Conservation (phyloP, 768 basidiomycete genomes). For the Filobasidium wieringae region DNA sequence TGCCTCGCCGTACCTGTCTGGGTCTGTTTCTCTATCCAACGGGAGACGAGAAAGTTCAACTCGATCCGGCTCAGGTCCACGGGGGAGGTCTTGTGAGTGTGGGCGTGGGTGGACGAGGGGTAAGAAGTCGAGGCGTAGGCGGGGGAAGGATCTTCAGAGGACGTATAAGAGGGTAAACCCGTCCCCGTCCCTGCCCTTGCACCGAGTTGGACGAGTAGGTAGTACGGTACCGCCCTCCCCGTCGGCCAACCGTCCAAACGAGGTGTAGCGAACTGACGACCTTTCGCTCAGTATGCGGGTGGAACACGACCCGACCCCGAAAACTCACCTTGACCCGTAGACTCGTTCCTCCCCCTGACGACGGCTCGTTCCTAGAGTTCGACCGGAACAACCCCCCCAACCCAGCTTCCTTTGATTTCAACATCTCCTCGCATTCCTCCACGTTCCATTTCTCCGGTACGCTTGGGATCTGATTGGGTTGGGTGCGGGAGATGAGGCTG, state of each 20-base stretch:
- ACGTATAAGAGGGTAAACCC: too few relatives aligned
- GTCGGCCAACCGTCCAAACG: background rate
- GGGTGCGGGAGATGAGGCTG: background rate
- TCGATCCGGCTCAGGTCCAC: background rate
- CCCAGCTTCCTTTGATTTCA: background rate
- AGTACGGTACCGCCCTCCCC: background rate
- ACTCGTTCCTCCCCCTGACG: background rate
- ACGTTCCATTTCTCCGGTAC: background rate
- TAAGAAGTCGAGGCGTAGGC: background rate
- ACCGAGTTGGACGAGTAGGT: background rate
- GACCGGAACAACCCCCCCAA: background rate
- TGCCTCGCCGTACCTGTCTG: too few relatives aligned
- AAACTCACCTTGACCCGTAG: background rate
- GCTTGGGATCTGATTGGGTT: background rate
- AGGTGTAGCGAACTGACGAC: background rate
- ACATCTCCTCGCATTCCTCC: background rate
- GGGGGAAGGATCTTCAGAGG: too few relatives aligned
- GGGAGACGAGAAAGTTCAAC: background rate
- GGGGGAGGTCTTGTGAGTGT: background rate
- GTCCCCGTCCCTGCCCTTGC: too few relatives aligned
- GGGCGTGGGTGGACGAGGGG: background rate
- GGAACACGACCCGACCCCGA: background rate
- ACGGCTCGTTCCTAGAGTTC: background rate
- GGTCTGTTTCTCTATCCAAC: too few relatives aligned
- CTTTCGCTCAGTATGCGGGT: background rate